These are phyloP conservation scores for Saccharomycopsis microspora DNA, from an alignment of 805 yeast genomes.

Conservation along the genomic window DNA sequence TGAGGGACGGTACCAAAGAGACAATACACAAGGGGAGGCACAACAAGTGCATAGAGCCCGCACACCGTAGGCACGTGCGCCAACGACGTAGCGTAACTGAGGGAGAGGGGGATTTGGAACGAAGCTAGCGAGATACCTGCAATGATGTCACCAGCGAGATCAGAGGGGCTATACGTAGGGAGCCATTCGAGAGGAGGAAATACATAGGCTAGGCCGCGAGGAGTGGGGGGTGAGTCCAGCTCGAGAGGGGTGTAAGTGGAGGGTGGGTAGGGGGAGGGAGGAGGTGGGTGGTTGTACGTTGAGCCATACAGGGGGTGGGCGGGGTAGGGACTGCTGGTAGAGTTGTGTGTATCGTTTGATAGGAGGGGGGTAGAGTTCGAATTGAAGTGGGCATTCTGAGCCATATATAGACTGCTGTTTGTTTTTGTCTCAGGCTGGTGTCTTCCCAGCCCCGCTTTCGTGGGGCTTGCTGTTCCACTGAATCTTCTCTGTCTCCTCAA, in stretches of 20 bases:
- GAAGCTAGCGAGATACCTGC: conserved; percentile 87
- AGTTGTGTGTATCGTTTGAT: too few relatives aligned
- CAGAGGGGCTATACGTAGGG: conserved; percentile 31
- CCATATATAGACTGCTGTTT: too few relatives aligned
- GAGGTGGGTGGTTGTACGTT: not conserved
- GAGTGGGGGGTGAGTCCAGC: conserved; percentile 14
- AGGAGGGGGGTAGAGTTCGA: too few relatives aligned
- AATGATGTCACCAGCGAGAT: conserved; percentile 48
- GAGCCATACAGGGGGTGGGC: not conserved
- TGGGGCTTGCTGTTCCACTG: too few relatives aligned
- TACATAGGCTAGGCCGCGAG: conserved; percentile 40
- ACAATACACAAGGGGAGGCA: conserved; percentile 71
- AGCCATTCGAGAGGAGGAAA: conserved; percentile 62
- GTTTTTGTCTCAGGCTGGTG: too few relatives aligned
- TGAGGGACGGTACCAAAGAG: conserved; percentile 79
- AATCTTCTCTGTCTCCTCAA: too few relatives aligned
- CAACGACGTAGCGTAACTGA: conserved; percentile 63
- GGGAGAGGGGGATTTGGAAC: conserved; percentile 80
- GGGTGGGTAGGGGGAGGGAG: not conserved
- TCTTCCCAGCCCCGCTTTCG: too few relatives aligned
- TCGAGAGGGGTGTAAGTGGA: not conserved
- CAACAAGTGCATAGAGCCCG: conserved; percentile 65
- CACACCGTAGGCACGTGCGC: conserved; percentile 76
- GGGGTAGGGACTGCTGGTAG: not conserved
- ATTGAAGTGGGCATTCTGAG: too few relatives aligned